phyloP scores from a whole-genome alignment of 441 rosid species.

The Raphanus hybrid region DNA sequence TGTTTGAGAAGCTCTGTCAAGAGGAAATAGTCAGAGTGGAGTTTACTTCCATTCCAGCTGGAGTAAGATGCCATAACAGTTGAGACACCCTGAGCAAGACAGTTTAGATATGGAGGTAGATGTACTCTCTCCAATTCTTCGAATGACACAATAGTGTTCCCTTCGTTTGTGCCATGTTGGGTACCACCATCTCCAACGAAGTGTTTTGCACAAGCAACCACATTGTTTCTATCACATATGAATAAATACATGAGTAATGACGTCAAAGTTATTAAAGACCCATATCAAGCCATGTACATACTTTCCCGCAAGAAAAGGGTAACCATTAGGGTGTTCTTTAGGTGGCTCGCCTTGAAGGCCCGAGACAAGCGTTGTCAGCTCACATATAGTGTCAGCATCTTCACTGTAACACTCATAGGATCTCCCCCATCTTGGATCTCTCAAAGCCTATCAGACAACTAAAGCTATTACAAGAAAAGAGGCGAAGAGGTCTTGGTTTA shows the following conservation, averaged over 20 bases:
- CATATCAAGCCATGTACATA: background rate
- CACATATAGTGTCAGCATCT: slow-evolving; percentile 16
- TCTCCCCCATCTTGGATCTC: slow-evolving; percentile 39
- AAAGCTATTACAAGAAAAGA: background rate
- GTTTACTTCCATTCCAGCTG: slow-evolving; percentile 75
- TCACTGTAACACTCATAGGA: slow-evolving; percentile 36
- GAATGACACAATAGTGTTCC: slow-evolving; percentile 59
- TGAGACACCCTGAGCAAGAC: slow-evolving; percentile 72
- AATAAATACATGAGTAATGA: slow-evolving; percentile 19
- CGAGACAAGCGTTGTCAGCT: slow-evolving; percentile 26
- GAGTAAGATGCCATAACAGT: slow-evolving; percentile 89
- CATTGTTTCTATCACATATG: slow-evolving; percentile 61
- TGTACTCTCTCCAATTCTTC: slow-evolving; percentile 73
- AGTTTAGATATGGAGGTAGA: slow-evolving; percentile 75
- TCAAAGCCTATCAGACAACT: slow-evolving; percentile 12
- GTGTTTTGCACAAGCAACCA: slow-evolving; percentile 90
- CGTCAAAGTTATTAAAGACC: slow-evolving; percentile 1
- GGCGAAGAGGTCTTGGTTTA: background rate
- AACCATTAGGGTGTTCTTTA: slow-evolving; percentile 64
- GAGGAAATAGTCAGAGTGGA: slow-evolving; percentile 72
- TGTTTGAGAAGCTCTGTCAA: slow-evolving; percentile 75
- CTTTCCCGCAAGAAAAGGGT: slow-evolving; percentile 83
- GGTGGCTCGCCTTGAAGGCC: slow-evolving; percentile 82
- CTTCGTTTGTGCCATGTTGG: slow-evolving; percentile 67
- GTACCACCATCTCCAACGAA: slow-evolving; percentile 97